Conservation (phyloP, 108 stramenopile species). For the Parmales sp. region DNA sequence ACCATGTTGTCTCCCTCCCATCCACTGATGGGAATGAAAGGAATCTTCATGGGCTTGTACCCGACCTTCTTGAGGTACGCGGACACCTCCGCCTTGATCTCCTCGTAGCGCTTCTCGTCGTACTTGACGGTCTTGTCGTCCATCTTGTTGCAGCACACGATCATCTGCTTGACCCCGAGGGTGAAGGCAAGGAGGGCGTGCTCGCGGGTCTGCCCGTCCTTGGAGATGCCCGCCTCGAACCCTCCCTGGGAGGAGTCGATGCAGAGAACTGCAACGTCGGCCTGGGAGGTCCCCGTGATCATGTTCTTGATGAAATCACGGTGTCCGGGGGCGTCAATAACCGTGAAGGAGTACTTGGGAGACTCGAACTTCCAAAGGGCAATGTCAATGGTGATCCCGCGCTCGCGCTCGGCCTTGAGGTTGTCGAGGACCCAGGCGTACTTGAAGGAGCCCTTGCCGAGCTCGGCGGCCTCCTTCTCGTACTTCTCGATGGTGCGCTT, state of each 20-base stretch:
- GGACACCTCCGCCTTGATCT: constrained; percentile 67
- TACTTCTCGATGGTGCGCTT: constrained; percentile 90
- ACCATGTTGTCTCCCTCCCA: constrained; percentile 90
- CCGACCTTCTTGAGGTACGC: constrained; percentile 52
- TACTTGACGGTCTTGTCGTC: constrained; percentile 80
- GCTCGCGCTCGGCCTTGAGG: constrained; percentile 89
- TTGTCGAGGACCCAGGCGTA: constrained; percentile 94
- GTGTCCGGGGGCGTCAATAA: constrained; percentile 95
- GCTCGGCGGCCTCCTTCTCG: constrained; percentile 87
- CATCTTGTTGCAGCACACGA: constrained; percentile 93
- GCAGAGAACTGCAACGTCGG: constrained; percentile 84
- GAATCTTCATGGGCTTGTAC: constrained; percentile 72
- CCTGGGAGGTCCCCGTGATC: constrained; percentile 91
- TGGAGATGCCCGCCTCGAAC: constrained; percentile 78
- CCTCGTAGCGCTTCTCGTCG: constrained; percentile 73
- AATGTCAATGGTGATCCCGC: constrained; percentile 91
- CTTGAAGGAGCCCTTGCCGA: constrained; percentile 87
- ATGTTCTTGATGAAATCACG: constrained; percentile 85
- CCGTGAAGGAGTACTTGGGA: constrained; percentile 70
- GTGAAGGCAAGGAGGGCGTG: constrained; percentile 87
- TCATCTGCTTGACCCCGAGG: constrained; percentile 92
- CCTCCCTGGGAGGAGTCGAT: constrained; percentile 70
- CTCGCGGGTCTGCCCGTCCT: constrained; percentile 85
- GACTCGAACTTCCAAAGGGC: constrained; percentile 87
- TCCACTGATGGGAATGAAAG: constrained; percentile 91